Evolutionary conservation across 768 basidiomycete species (phyloP).

Genomic region (Tulasnella sp.): DNA sequence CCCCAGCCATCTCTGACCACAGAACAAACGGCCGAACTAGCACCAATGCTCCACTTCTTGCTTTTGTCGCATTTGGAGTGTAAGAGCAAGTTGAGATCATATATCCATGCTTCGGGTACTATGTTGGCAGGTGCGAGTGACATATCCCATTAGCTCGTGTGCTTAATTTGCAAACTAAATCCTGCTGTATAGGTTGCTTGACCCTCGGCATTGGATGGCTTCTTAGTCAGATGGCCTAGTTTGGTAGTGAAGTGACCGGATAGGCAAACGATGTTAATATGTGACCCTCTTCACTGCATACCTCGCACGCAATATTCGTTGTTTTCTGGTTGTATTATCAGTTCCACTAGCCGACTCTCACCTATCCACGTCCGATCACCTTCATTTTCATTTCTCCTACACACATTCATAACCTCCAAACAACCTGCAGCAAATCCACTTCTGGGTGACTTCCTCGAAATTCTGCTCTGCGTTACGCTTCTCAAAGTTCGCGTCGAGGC

Average conservation of each 20-base stretch:
- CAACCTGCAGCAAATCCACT: conserved; percentile 34
- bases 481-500: conserved; percentile 75
- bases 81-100: conserved; percentile 70
- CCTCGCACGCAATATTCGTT: not conserved
- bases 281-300: too few relatives aligned
- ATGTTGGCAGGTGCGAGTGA: conserved; percentile 83
- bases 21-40: conserved; percentile 63
- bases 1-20: conserved; percentile 44
- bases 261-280: too few relatives aligned
- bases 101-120: conserved; percentile 91
- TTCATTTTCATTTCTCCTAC: not conserved
- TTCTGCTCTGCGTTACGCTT: conserved; percentile 75
- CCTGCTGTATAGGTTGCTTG: conserved; percentile 58
- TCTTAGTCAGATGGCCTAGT: conserved; percentile 56
- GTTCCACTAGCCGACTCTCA: conserved; percentile 12
- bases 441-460: conserved; percentile 70
- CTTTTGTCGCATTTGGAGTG: conserved; percentile 87
- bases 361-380: too few relatives aligned
- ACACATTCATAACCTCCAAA: not conserved
- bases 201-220: conserved; percentile 74
- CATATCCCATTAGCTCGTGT: conserved; percentile 29
- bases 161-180: too few relatives aligned
- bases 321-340: conserved; percentile 15
- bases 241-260: conserved; percentile 69
- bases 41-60: conserved; percentile 73